Percentiles rank a stretch among this genome's conserved stretches.
phyloP scores from a whole-genome alignment of 1,139 yeast species.

The Tardiomyces digboiensis region DNA sequence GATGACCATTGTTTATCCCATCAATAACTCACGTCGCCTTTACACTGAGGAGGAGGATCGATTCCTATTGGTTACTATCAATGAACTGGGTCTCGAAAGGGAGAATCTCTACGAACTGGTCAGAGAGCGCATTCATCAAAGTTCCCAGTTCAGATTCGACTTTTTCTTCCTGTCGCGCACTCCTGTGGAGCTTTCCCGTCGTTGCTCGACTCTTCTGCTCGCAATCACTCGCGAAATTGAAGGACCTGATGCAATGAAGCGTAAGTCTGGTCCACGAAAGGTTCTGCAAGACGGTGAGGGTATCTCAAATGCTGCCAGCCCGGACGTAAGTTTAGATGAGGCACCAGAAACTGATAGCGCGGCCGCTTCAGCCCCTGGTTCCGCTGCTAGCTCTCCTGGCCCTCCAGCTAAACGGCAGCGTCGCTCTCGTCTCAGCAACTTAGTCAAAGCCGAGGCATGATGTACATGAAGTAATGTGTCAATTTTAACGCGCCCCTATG shows the following conservation, averaged over 20 bases:
- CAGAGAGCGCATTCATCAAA: slow-evolving; percentile 61
- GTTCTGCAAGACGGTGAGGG: neutral
- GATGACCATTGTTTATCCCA: slow-evolving; percentile 66
- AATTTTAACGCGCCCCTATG: too few relatives aligned
- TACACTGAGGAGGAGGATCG: slow-evolving; percentile 85
- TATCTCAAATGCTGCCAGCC: neutral
- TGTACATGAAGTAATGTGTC: neutral
- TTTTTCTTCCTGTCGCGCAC: slow-evolving; percentile 86
- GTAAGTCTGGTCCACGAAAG: slow-evolving; percentile 10
- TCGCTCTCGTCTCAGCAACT: neutral
- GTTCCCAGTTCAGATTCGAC: slow-evolving; percentile 76
- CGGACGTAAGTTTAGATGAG: neutral
- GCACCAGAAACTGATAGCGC: neutral
- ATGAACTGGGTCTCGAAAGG: slow-evolving; percentile 66
- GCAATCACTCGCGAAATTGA: slow-evolving; percentile 77
- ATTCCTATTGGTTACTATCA: slow-evolving; percentile 61
- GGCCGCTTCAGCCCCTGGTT: neutral
- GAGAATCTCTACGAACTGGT: slow-evolving; percentile 66
- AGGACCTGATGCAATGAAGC: slow-evolving; percentile 28
- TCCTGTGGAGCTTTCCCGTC: slow-evolving; percentile 72
- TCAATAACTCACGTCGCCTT: slow-evolving; percentile 71
- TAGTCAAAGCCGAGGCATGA: neutral
- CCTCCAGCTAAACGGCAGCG: neutral
- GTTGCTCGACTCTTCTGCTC: slow-evolving; percentile 69
- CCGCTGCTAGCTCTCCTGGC: neutral